Base-by-base conservation (phyloP, 2,329 filamentous ascomycete species). In the Grosmannia clavigera region DNA sequence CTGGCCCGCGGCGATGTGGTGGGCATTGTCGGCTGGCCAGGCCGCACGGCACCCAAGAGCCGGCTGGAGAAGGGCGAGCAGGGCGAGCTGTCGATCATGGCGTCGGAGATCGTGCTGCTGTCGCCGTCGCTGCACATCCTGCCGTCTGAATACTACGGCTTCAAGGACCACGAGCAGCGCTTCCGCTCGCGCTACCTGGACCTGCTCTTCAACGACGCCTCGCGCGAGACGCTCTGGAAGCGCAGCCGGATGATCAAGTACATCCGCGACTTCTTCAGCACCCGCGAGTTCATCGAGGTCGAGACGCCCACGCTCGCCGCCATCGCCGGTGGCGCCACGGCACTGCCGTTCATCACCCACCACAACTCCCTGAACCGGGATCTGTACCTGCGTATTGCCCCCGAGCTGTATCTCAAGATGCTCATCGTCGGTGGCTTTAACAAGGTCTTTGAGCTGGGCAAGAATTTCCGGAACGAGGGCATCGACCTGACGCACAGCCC, bases 221-320 rank as follows among this genome's bases (percentile, higher is more conserved):
- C 88, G 54, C 84, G 91, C 60, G 82, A 95, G 62, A 87, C 92
- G 61, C 88, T 97, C 73, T 81, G 90, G 68, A 91, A 88, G 48
- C 84, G 94, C 60, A 84, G 90, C 69, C 91, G 90, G 81, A 92
- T 97, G 69, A 84, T 95, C 70, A 85, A 83, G 63, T 96, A 90
- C 71, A 87, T 99, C 66, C 89, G 94, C 66, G 82, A 83, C 68
- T 99, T 87, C 80, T 90, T 99, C 67, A 89, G 96, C 68, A 82
- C 86, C 66, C 82, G 87, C 59, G 89, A 92, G 68, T 99, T 99
- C 73, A 80, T 91, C 60, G 92, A 96, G 72, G 92, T 97, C 31
- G 90, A 97, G 76, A 99, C 94, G 0, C 92, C 94, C 5, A 96
- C 97, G 84, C 92, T 99, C 82, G 95, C 96, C 72, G 83, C 88